Base-by-base conservation (phyloP, 2,329 filamentous ascomycete species). In the Colletotrichum neosansevieriae region DNA sequence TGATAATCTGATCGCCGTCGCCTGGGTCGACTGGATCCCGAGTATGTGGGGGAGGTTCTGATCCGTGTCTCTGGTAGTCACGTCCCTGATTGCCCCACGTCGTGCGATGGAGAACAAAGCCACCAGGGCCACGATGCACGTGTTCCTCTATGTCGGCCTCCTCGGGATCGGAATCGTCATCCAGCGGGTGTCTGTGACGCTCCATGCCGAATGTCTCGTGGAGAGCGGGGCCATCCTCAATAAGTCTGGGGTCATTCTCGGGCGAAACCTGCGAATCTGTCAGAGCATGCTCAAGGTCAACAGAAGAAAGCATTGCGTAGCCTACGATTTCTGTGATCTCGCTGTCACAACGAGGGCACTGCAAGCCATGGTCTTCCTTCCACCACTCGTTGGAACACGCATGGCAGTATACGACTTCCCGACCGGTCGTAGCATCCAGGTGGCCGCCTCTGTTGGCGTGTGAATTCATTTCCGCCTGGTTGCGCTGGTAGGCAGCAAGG, bases 281-380 rank as follows among this genome's bases (percentile, higher is more conserved):
- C 67, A 78, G 59, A 57, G 12, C 64, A n/a, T 15, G 15, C 15
- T 13, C 12, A 3, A 10, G 29, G 7, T 29, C 7, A 2, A 29
- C 29, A 7, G 9, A 29, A n/a, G 12, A 2, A 10, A 17, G 10
- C 6, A 13, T n/a, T 3, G 17, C 34, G 64, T 74, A 21, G 84
- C 91, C 76, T 83, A 97, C 94, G 74, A 98, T 94, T 81, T 99
- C 94, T 15, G 89, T 93, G 72, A 93, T 90, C 19, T 97, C 93
- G 42, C 89, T 89, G 4, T 85, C 77, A 77, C 96, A 99, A n/a
- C 82, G 79, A 15, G 94, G 94, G 76, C 96, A 99, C 15, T 81
- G 82, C 70, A 97, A 80, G 29, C 81, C 90, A 72, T 86, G 84
- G 71, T 92, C 86, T 68, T 93, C 88, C 68, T 88, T 84, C 75